Conservation (phyloP, 768 basidiomycete genomes). For the Termitomyces sp. region DNA sequence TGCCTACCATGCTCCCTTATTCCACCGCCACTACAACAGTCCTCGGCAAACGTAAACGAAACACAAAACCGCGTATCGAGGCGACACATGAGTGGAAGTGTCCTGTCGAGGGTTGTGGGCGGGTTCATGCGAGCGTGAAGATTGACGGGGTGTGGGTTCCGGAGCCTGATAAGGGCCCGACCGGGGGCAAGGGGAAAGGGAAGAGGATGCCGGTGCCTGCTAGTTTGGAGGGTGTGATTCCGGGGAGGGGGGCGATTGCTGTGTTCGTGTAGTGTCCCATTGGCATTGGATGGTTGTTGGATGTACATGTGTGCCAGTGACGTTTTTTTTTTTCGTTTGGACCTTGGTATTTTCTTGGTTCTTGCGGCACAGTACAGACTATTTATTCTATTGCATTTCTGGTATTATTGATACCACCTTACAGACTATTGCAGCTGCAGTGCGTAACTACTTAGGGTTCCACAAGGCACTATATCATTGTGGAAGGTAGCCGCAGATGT, state of each 20-base stretch:
- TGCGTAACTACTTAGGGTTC: no score
- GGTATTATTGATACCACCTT: neutral
- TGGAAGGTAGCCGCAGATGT: no score
- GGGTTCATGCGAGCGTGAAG: slow-evolving; percentile 54
- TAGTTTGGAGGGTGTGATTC: slow-evolving; percentile 5
- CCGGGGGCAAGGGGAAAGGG: slow-evolving; percentile 14
- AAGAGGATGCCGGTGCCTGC: slow-evolving; percentile 4
- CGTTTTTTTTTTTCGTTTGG: no score
- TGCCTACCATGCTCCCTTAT: slow-evolving; percentile 1
- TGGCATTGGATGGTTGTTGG: neutral
- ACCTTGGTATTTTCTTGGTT: neutral
- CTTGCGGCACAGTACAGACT: neutral
- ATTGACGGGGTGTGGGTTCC: slow-evolving; percentile 60
- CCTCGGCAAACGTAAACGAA: slow-evolving; percentile 22
- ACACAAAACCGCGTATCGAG: slow-evolving; percentile 39
- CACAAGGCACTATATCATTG: no score
- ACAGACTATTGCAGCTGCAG: neutral
- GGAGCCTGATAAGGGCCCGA: slow-evolving; percentile 30
- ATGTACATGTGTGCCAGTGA: neutral
- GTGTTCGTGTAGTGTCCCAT: slow-evolving; percentile 43
- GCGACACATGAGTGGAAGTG: slow-evolving; percentile 61
- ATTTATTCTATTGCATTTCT: neutral
- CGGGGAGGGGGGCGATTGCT: slow-evolving; percentile 40
- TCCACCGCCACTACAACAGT: slow-evolving; percentile 1
- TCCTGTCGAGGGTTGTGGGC: slow-evolving; percentile 58